These are phyloP conservation scores for Pestalotiopsis sp. DNA, from an alignment of 2,329 filamentous ascomycete genomes.

Conservation along the genomic window DNA sequence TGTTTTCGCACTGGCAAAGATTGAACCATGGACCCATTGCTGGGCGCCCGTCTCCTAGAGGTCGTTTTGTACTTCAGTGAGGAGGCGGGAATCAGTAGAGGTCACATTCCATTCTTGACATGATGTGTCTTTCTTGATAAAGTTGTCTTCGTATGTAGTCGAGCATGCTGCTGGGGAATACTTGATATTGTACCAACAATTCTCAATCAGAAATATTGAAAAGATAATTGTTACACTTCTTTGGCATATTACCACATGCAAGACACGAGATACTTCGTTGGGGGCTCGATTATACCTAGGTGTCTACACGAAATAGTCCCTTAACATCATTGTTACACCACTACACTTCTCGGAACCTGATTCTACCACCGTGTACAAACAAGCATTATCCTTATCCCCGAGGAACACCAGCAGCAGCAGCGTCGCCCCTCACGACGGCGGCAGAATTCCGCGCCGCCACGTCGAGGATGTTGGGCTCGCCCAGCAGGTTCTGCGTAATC, in stretches of 20 bases:
- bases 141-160: too few relatives aligned
- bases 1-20: constrained; percentile 63
- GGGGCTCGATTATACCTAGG: not conserved
- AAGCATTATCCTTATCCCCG: too few relatives aligned
- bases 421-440: not conserved
- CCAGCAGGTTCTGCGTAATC: constrained; percentile 45
- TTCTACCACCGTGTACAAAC: too few relatives aligned
- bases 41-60: constrained; percentile 59
- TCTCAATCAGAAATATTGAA: too few relatives aligned
- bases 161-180: too few relatives aligned
- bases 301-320: not conserved
- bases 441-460: not conserved
- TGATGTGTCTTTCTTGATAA: too few relatives aligned
- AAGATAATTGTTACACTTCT: too few relatives aligned
- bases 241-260: not conserved
- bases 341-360: too few relatives aligned
- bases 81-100: constrained; percentile 62
- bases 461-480: constrained; percentile 39
- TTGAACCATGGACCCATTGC: constrained; percentile 50
- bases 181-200: too few relatives aligned
- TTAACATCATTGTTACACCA: not conserved
- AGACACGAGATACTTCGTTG: not conserved
- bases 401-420: too few relatives aligned
- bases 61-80: constrained; percentile 57
- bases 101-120: constrained; percentile 43